These are phyloP conservation scores for Russula vinacea DNA, from an alignment of 768 basidiomycete species.

Conservation along the genomic window DNA sequence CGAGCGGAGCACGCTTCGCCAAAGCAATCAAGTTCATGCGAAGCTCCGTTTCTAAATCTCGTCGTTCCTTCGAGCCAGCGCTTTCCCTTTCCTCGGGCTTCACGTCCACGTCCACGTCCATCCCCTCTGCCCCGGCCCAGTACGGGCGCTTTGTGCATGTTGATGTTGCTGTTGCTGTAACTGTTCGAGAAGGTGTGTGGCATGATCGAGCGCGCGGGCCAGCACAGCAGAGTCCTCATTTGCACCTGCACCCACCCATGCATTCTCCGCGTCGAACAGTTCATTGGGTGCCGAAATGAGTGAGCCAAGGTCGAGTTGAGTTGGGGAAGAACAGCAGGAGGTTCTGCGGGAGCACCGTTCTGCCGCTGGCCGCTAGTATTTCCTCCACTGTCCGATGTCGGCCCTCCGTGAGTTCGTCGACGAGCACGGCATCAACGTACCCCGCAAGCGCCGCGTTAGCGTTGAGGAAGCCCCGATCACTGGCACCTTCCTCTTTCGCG, in stretches of 20 bases:
- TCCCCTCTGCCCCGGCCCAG: background rate
- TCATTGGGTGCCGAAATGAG: conserved; percentile 44
- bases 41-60: conserved; percentile 52
- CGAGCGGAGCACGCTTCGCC: conserved; percentile 72
- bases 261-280: conserved; percentile 40
- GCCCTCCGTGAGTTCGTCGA: conserved; percentile 26
- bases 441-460: conserved; percentile 6
- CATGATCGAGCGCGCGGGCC: conserved; percentile 55
- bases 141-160: conserved; percentile 27
- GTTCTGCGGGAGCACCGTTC: background rate
- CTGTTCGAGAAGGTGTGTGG: conserved; percentile 50
- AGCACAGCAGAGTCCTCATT: conserved; percentile 47
- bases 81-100: background rate
- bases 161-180: conserved; percentile 38
- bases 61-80: conserved; percentile 44
- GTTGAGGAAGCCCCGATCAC: background rate
- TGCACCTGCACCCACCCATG: conserved; percentile 36
- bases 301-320: conserved; percentile 42
- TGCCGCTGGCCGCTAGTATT: background rate
- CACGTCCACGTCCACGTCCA: background rate
- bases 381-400: conserved; percentile 22
- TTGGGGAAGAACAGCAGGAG: background rate
- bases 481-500: background rate
- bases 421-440: conserved; percentile 18
- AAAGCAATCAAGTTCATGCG: conserved; percentile 73